Percentiles rank a stretch among this genome's conserved stretches.
Evolutionary conservation across 352 stramenopile genomes (phyloP).

Genomic region (Phytophthora sp.): DNA sequence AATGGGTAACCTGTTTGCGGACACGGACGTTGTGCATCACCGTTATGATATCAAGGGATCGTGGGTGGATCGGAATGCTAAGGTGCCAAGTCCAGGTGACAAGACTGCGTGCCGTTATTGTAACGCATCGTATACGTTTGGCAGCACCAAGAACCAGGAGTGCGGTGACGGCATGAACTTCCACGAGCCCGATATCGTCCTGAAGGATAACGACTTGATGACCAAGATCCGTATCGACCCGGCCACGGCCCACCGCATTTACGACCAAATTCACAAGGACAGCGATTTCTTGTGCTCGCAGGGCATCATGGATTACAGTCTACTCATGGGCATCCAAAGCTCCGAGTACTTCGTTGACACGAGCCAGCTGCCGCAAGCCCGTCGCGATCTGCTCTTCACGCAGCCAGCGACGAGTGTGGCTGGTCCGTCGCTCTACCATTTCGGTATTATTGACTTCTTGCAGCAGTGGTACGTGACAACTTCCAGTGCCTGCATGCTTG

Average conservation of each 20-base stretch:
- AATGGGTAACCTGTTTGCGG: constrained; percentile 91
- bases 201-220: constrained; percentile 91
- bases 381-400: constrained; percentile 76
- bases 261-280: constrained; percentile 90
- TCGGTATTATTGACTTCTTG: constrained; percentile 93
- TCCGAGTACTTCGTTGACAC: constrained; percentile 91
- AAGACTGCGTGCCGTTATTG: constrained; percentile 88
- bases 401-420: constrained; percentile 87
- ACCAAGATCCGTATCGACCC: constrained; percentile 89
- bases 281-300: constrained; percentile 89
- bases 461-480: constrained; percentile 80
- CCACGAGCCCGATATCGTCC: constrained; percentile 88
- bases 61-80: constrained; percentile 89
- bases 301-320: constrained; percentile 93
- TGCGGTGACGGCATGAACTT: constrained; percentile 88
- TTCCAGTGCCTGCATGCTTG: background rate
- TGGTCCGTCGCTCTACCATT: constrained; percentile 89
- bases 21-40: constrained; percentile 88
- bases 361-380: constrained; percentile 58
- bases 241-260: constrained; percentile 79
- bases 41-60: constrained; percentile 93
- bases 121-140: constrained; percentile 88
- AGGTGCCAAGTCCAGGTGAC: constrained; percentile 79
- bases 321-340: constrained; percentile 91
- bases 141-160: constrained; percentile 84